Evolutionary conservation across 2,329 filamentous ascomycete genomes (phyloP).

Genomic region (Aspergillus fumigatiaffinis): DNA sequence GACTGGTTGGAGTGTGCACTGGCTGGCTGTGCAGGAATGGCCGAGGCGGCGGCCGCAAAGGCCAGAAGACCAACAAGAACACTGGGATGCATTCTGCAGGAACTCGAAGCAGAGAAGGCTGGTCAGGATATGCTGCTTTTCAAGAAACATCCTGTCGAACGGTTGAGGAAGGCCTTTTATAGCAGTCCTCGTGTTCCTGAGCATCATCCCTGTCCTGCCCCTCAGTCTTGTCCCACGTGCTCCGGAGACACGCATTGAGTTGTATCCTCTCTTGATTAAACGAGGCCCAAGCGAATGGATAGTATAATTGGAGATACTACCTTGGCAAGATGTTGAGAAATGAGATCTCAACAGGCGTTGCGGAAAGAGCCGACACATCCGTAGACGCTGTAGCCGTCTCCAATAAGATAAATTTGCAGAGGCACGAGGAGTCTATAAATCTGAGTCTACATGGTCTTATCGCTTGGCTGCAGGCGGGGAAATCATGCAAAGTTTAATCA

Average conservation of each 20-base stretch:
- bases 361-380: neutral
- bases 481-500: neutral
- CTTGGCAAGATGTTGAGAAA: too few relatives aligned
- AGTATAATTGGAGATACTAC: too few relatives aligned
- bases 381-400: neutral
- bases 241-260: neutral
- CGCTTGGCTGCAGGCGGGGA: neutral
- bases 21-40: conserved; percentile 10
- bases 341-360: too few relatives aligned
- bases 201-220: neutral
- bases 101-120: neutral
- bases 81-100: conserved; percentile 18
- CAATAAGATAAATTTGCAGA: neutral
- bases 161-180: neutral
- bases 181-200: neutral
- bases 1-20: conserved; percentile 3
- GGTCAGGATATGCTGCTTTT: neutral
- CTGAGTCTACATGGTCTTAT: neutral
- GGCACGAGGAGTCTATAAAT: neutral
- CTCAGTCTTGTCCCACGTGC: neutral
- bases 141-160: neutral
- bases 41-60: conserved; percentile 16
- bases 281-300: too few relatives aligned
- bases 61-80: conserved; percentile 21
- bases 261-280: neutral